Evolutionary conservation across 2,329 filamentous ascomycete species (phyloP).

Genomic region (Macrophomina tecta): DNA sequence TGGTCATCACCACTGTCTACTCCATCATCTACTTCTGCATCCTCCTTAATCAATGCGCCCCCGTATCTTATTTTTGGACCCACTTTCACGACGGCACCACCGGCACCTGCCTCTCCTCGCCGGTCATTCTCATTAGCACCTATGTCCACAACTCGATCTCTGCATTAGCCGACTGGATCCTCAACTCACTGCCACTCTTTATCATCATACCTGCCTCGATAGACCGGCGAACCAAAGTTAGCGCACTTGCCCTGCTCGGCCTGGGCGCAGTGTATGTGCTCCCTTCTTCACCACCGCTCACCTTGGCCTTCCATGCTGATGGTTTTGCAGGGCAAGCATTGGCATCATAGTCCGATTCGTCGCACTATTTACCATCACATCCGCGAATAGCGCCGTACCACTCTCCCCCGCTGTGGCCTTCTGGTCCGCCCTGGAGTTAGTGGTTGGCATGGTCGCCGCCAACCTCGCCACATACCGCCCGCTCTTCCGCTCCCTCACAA

Average conservation of each 20-base stretch:
- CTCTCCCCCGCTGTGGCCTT: conserved; percentile 24
- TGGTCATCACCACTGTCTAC: conserved; percentile 18
- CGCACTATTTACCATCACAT: conserved; percentile 19
- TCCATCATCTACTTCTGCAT: conserved; percentile 23
- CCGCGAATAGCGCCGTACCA: conserved; percentile 15
- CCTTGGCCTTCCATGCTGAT: too few species aligned
- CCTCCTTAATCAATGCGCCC: conserved; percentile 19
- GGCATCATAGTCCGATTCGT: conserved; percentile 23
- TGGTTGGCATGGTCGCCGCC: conserved; percentile 19
- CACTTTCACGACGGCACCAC: conserved; percentile 2
- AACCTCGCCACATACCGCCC: conserved; percentile 24
- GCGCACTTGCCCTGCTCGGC: conserved; percentile 13
- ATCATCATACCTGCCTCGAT: conserved; percentile 17
- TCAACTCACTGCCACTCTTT: conserved; percentile 12
- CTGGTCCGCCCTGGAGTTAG: conserved; percentile 18
- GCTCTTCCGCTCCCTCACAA: conserved; percentile 14
- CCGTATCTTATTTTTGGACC: conserved; percentile 21
- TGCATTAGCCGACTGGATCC: conserved; percentile 7
- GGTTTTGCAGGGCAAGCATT: conserved; percentile 8
- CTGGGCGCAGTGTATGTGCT: conserved; percentile 13
- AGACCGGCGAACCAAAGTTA: conserved; percentile 14
- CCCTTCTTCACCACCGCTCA: too few species aligned
- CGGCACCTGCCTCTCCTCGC: conserved; percentile 7
- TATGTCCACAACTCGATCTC: conserved; percentile 19
- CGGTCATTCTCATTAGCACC: conserved; percentile 11